phyloP scores from a whole-genome alignment of 352 stramenopile species.

The Pythium aquatile region DNA sequence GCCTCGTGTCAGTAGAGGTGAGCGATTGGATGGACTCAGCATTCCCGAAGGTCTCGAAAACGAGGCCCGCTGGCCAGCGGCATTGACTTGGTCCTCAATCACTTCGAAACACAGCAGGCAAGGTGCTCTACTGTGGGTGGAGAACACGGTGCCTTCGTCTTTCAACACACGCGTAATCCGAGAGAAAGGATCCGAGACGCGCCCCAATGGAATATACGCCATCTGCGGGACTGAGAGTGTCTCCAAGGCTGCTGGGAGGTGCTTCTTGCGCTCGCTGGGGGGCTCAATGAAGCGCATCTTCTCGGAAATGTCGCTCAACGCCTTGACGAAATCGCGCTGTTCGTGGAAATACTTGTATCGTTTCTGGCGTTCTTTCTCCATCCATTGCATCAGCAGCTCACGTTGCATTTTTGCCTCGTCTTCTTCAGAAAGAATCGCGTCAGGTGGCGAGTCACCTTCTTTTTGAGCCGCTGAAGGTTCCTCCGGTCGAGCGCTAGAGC shows the following conservation, averaged over 20 bases:
- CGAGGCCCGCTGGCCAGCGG: slow-evolving; percentile 38
- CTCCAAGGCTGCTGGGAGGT: slow-evolving; percentile 47
- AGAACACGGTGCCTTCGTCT: slow-evolving; percentile 80
- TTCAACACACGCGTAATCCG: slow-evolving; percentile 62
- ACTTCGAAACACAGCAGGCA: slow-evolving; percentile 80
- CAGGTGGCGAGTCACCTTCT: background rate
- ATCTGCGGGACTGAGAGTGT: slow-evolving; percentile 55
- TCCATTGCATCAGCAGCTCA: slow-evolving; percentile 69
- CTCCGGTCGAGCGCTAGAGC: slow-evolving; percentile 2
- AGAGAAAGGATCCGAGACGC: slow-evolving; percentile 67
- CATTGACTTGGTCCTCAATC: slow-evolving; percentile 73
- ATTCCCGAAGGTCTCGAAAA: slow-evolving; percentile 15
- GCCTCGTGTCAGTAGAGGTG: background rate
- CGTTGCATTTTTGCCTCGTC: slow-evolving; percentile 33
- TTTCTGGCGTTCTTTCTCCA: slow-evolving; percentile 76
- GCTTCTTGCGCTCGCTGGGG: slow-evolving; percentile 60
- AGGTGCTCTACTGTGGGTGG: slow-evolving; percentile 70
- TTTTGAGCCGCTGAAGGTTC: background rate
- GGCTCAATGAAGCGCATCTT: slow-evolving; percentile 64
- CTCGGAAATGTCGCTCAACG: slow-evolving; percentile 70
- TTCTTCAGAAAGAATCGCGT: background rate
- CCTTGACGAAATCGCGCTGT: slow-evolving; percentile 72
- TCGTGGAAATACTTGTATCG: slow-evolving; percentile 82
- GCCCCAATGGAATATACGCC: slow-evolving; percentile 74
- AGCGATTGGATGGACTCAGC: background rate